Conservation (phyloP, 73 alveolate species). For the Uronychia setigera region DNA sequence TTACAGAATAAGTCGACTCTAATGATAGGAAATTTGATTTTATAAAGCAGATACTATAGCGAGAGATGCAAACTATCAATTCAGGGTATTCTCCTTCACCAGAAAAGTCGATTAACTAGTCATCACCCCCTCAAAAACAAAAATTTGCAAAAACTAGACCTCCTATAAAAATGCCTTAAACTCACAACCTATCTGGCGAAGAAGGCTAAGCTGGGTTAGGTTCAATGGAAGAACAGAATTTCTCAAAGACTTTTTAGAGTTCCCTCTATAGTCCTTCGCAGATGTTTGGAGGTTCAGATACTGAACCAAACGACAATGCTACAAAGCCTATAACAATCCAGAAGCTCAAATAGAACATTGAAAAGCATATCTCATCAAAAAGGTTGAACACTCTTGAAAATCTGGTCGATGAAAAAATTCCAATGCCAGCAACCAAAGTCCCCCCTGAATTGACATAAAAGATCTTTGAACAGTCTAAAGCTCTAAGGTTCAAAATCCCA, state of each 20-base stretch:
- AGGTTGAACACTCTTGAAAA: neutral
- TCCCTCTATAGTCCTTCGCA: too few species aligned
- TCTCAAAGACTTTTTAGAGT: too few species aligned
- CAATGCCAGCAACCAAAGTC: neutral
- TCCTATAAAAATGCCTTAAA: too few species aligned
- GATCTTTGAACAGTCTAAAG: neutral
- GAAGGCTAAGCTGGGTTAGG: too few species aligned
- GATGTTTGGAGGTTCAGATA: too few species aligned
- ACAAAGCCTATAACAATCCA: neutral
- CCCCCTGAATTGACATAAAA: neutral
- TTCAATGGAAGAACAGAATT: too few species aligned
- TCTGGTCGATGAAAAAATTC: neutral
- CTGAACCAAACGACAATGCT: too few species aligned
- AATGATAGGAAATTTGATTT: neutral
- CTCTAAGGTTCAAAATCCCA: neutral
- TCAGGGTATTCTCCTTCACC: neutral
- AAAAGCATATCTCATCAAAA: neutral
- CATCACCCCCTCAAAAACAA: too few species aligned
- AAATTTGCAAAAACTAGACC: too few species aligned
- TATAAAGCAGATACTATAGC: too few species aligned
- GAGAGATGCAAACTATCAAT: neutral
- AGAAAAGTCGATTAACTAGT: too few species aligned
- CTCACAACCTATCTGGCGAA: too few species aligned
- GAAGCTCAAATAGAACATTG: neutral
- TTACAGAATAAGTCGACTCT: neutral